phyloP scores from a whole-genome alignment of 805 yeast species.

The Pichia ethanolica region DNA sequence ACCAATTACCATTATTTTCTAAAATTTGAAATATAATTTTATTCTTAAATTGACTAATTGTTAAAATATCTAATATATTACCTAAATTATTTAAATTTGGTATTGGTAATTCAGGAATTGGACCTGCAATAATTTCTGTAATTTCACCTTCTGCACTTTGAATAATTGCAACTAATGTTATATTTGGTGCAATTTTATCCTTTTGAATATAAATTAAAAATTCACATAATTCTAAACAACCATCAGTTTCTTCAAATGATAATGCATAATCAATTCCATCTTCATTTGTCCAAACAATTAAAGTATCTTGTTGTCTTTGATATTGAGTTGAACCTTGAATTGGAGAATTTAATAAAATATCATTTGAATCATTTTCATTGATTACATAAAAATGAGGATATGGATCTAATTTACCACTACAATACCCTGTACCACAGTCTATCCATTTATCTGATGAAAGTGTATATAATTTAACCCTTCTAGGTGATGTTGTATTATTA shows the following conservation, averaged over 20 bases:
- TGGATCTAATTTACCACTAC: slow-evolving; percentile 58
- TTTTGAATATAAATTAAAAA: slow-evolving; percentile 66
- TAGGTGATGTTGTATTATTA: slow-evolving; percentile 33
- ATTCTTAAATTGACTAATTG: slow-evolving; percentile 30
- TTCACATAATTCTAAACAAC: slow-evolving; percentile 78
- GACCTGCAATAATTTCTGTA: slow-evolving; percentile 76
- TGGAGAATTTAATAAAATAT: slow-evolving; percentile 53
- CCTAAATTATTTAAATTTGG: slow-evolving; percentile 47
- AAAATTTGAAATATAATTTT: slow-evolving; percentile 48
- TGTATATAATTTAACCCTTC: slow-evolving; percentile 87
- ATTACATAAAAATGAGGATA: slow-evolving; percentile 62
- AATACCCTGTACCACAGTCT: slow-evolving; percentile 89
- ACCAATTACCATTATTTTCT: slow-evolving; percentile 33
- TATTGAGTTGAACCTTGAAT: slow-evolving; percentile 75
- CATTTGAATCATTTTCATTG: slow-evolving; percentile 56
- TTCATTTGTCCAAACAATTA: slow-evolving; percentile 87
- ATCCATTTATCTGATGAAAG: slow-evolving; percentile 79
- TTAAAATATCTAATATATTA: slow-evolving; percentile 45
- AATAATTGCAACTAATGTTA: slow-evolving; percentile 65
- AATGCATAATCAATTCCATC: slow-evolving; percentile 73
- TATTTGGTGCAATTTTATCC: slow-evolving; percentile 45
- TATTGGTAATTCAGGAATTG: slow-evolving; percentile 58
- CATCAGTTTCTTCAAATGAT: slow-evolving; percentile 86
- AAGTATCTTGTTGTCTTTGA: slow-evolving; percentile 89
- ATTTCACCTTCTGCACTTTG: slow-evolving; percentile 42